Percentiles rank a stretch among this genome's conserved stretches.
Evolutionary conservation across 768 basidiomycete species (phyloP).

Genomic region (Xerocomellus intermedius): DNA sequence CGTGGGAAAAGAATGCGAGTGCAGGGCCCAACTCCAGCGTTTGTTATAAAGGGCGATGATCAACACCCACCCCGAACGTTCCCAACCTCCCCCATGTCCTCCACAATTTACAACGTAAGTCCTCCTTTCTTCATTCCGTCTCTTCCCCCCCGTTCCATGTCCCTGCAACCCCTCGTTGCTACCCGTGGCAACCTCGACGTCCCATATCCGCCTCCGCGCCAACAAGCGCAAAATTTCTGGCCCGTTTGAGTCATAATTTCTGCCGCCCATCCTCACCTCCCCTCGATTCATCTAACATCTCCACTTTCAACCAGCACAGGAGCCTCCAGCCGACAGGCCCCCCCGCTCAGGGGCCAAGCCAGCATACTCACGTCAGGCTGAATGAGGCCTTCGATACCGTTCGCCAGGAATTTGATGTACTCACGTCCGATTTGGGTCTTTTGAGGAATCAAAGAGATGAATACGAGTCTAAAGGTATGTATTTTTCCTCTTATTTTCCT

Average conservation of each 20-base stretch:
- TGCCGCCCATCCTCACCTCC: not conserved
- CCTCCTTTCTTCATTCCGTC: not conserved
- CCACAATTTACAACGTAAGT: constrained; percentile 40
- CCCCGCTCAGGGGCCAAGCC: constrained; percentile 40
- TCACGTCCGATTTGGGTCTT: constrained; percentile 63
- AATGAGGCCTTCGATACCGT: constrained; percentile 81
- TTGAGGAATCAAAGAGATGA: constrained; percentile 83
- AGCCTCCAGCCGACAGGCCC: constrained; percentile 54
- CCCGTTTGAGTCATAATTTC: constrained; percentile 4
- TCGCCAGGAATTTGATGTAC: constrained; percentile 78
- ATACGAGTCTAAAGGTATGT: constrained; percentile 78
- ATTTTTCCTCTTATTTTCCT: not conserved
- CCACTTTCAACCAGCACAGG: constrained; percentile 40
- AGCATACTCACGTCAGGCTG: constrained; percentile 48
- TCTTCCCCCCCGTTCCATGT: not conserved
- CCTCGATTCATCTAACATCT: constrained; percentile 17
- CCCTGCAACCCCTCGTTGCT: not conserved
- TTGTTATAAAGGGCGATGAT: constrained; percentile 41
- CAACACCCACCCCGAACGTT: constrained; percentile 38
- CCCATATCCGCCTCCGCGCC: constrained; percentile 2
- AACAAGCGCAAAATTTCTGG: constrained; percentile 26
- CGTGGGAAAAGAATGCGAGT: constrained; percentile 35
- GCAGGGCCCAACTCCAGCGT: constrained; percentile 36
- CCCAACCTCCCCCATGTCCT: constrained; percentile 39
- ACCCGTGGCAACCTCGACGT: not conserved